Evolutionary conservation across 2,329 filamentous ascomycete genomes (phyloP), one percentile per base, ranked within the genome.

Genomic region (Alternaria dauci): DNA sequence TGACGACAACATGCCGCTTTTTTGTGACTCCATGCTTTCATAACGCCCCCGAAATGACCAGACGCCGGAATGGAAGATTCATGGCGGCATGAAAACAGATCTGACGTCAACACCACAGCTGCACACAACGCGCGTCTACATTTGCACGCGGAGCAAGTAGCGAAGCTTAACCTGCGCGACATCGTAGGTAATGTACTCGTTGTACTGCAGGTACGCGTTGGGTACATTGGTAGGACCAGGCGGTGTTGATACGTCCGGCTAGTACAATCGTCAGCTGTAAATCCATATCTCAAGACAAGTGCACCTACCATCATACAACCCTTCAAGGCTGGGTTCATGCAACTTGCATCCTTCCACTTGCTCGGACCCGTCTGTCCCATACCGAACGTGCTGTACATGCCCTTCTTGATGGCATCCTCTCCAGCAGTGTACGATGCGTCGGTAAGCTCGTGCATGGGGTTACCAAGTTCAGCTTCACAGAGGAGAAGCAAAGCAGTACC

Each of bases 401-500:
- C 88, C 1, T 84, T 79, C 2, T 80, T 75, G 63, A 87, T 87
- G 0, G 90, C 91, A 39, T 85, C 82, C 5, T 88, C 83, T 0
- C 85, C 89, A 0, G 93, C 93, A 8, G 81, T 78, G 71, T 87
- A 92, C 20, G 86, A 86, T 1, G 87, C 77, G 12, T 81, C 0
- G 0, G 79, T 82, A 3, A 94, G 83, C 68, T 89, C 83, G 59
- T 90, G 85, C 81, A 94, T 88, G 0, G 92, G 92, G 34, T 89
- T 79, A 6, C 93, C 93, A 3, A 97, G 84, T 78, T 93, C 90
- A 4, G 91, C 92, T 72, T 96, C 93, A 70, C 93, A 96, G 1
- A 97, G 88, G 18, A 97, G 84, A 4, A 96, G 82, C 3, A 97
- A 82, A 0, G 89, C 93, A 23, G 88, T 87, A 20, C 87, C 86